Base-by-base conservation (phyloP, 768 basidiomycete species). In the Tricholoma sp. region DNA sequence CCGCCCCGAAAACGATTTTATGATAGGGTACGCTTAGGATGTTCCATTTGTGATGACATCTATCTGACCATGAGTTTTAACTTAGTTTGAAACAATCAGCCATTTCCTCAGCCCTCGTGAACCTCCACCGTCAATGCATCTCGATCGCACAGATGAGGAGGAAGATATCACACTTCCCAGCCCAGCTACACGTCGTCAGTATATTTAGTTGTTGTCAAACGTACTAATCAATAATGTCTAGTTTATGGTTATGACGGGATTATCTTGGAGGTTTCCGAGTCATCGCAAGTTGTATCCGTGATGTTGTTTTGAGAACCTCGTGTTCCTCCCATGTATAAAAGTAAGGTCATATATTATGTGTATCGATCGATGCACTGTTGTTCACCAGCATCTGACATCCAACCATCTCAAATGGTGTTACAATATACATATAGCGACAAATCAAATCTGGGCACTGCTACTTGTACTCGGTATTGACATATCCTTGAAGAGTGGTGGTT, bases 231-330 rank as follows among this genome's bases (percentile, higher is more conserved):
- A 18, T 54, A 47, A 21, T 55, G 55, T 62, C 39, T 34, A 86
- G 84, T 91, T 18, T 76, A 89, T 58, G 90, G 91, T 29, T 92
- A 89, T 64, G 86, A 91, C 58, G 91, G 92, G 21, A 81, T 91
- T 43, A 84, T 92, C 51, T 69, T 92, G 27, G 92, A 94, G 64
- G 86, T 88, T 11, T 84, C 88, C 10, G 87, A 89, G 61, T 78
- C 83, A 19, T 90, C 87, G 2, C 89, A 91, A 63, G 86, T 94
- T 24, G 81, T 87, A 16, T 76, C 86, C 29, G 84, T 93, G 9
- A 86, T 78, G 64, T 67, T 91, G 46, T 88, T 90, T 69, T 88
- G 64, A 79, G 41, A n/a, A 39, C 50, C 4, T 27, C 16, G 16
- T 6, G 10, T 31, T 29, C 19, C 5, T 57, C 32, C 14, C 37